phyloP scores from a whole-genome alignment of 805 yeast species.

The Candida odintsovae region DNA sequence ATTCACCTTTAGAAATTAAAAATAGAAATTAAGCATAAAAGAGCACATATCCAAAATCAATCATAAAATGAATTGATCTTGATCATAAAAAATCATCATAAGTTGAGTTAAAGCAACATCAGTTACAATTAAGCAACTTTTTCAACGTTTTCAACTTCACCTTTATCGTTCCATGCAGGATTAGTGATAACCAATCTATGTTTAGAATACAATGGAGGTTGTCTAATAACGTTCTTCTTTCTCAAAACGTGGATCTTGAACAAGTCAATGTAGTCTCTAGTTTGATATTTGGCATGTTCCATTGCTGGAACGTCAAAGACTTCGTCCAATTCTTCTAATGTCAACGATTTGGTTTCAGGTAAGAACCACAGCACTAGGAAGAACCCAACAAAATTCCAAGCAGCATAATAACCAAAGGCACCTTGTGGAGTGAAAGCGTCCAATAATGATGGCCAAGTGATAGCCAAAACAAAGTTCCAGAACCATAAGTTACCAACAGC shows the following conservation, averaged over 20 bases:
- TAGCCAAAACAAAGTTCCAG: constrained; percentile 62
- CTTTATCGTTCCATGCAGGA: constrained; percentile 57
- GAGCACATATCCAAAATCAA: too few species aligned
- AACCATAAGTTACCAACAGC: constrained; percentile 76
- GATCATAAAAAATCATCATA: too few species aligned
- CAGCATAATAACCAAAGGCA: constrained; percentile 87
- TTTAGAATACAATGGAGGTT: constrained; percentile 51
- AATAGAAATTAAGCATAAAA: too few species aligned
- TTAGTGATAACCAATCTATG: constrained; percentile 57
- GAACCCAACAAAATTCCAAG: constrained; percentile 70
- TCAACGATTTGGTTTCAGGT: constrained; percentile 62
- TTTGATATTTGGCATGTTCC: constrained; percentile 48
- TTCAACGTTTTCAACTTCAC: constrained; percentile 49
- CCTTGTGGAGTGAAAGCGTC: constrained; percentile 71
- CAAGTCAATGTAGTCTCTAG: constrained; percentile 33
- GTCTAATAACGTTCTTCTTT: constrained; percentile 36
- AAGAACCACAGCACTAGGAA: constrained; percentile 65
- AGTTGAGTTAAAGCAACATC: background rate
- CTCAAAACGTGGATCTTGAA: constrained; percentile 44
- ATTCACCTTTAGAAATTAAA: too few species aligned
- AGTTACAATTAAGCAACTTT: constrained; percentile 1
- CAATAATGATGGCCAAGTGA: constrained; percentile 74
- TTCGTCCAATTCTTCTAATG: constrained; percentile 67
- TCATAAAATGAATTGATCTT: too few species aligned
- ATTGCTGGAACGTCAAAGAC: constrained; percentile 56